Percentiles rank a stretch among this genome's conserved stretches.
These are phyloP conservation scores for Fusarium euwallaceae DNA, from an alignment of 2,329 filamentous ascomycete genomes.

Conservation along the genomic window DNA sequence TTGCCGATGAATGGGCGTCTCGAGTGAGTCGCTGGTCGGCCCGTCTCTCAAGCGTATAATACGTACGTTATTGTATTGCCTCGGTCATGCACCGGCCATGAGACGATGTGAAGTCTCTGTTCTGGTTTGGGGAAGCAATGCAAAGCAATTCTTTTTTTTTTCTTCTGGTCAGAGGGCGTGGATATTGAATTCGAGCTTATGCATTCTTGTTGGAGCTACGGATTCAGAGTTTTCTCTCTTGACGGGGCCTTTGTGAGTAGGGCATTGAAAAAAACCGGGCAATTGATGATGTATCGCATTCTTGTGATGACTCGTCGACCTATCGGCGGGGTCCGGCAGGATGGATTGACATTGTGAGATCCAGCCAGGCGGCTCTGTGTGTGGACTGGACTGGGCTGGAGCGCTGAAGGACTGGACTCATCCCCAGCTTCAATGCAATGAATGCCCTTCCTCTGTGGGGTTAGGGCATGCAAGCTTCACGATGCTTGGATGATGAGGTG, in stretches of 20 bases:
- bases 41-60: not conserved
- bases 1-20: conserved; percentile 10
- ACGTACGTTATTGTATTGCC: not conserved
- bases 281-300: conserved; percentile 6
- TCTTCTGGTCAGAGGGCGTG: not conserved
- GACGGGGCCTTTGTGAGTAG: not conserved
- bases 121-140: conserved; percentile 13
- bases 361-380: conserved; percentile 22
- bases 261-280: not conserved
- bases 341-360: not conserved
- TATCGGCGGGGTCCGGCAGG: conserved; percentile 20
- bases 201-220: not conserved
- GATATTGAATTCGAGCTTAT: conserved; percentile 4
- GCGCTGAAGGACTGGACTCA: not conserved
- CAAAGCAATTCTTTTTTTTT: not conserved
- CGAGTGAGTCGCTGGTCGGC: conserved; percentile 17
- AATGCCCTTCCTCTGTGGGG: conserved; percentile 12
- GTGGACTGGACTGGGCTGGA: not conserved
- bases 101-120: conserved; percentile 4
- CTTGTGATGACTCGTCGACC: not conserved
- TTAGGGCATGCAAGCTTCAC: conserved; percentile 26
- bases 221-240: conserved; percentile 11
- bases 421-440: conserved; percentile 13
- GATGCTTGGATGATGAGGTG: conserved; percentile 22
- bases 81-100: not conserved